Conservation (phyloP, 805 yeast species). For the Metschnikowia baotianmanensis region DNA sequence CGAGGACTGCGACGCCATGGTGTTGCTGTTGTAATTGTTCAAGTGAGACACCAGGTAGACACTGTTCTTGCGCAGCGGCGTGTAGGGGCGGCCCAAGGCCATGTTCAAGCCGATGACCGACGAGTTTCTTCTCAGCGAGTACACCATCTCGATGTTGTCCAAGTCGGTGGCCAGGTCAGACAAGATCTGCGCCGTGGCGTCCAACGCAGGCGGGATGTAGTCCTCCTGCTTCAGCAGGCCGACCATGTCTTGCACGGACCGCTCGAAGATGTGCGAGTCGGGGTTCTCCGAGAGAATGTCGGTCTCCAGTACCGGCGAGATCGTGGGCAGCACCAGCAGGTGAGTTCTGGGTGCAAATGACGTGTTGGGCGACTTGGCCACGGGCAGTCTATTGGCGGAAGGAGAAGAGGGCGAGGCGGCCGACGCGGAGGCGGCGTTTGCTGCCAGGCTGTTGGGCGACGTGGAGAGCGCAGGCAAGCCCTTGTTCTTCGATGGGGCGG, state of each 20-base stretch:
- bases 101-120: constrained; percentile 48
- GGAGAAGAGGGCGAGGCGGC: too few relatives aligned
- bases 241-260: constrained; percentile 38
- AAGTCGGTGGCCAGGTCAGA: constrained; percentile 60
- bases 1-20: constrained; percentile 10
- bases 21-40: constrained; percentile 7
- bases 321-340: constrained; percentile 15
- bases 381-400: constrained; percentile 7
- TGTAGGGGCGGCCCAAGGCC: constrained; percentile 45
- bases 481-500: constrained; percentile 10
- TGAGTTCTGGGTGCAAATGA: not conserved
- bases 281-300: constrained; percentile 20
- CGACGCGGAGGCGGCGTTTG: too few relatives aligned
- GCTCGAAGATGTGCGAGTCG: constrained; percentile 36
- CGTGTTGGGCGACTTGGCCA: constrained; percentile 8
- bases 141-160: constrained; percentile 69
- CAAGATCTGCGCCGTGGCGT: constrained; percentile 67
- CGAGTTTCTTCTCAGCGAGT: constrained; percentile 54
- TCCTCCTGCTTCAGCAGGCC: constrained; percentile 50
- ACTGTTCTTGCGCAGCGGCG: constrained; percentile 40
- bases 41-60: constrained; percentile 18
- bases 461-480: constrained; percentile 16
- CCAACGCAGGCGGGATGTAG: constrained; percentile 77
- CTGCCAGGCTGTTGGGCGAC: constrained; percentile 12
- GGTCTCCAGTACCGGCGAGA: constrained; percentile 16